Conservation (phyloP, 148 eudicot species). For the Talinum fruticosum region DNA sequence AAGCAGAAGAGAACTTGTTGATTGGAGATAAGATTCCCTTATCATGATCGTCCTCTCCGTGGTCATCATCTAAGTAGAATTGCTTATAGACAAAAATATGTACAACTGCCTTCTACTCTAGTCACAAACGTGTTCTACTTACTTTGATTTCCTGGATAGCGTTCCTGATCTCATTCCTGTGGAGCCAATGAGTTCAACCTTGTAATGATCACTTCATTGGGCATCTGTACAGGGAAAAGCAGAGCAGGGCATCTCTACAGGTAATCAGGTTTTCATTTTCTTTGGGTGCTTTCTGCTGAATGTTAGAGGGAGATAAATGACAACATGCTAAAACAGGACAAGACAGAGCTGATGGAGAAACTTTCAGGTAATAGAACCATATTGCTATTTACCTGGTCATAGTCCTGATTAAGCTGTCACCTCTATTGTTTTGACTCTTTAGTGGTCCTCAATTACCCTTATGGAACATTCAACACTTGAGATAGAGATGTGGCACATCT, state of each 20-base stretch:
- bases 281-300: background rate
- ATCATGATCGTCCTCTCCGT: slow-evolving; percentile 19
- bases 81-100: slow-evolving; percentile 15
- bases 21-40: slow-evolving; percentile 22
- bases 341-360: background rate
- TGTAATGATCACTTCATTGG: slow-evolving; percentile 12
- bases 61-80: background rate
- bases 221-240: background rate
- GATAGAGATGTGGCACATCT: background rate
- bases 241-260: background rate
- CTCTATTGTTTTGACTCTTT: background rate
- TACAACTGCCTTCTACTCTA: background rate
- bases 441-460: background rate
- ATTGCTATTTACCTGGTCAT: background rate
- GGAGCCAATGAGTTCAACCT: background rate
- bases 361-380: background rate
- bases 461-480: background rate
- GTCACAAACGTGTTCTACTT: slow-evolving; percentile 20
- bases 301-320: slow-evolving; percentile 5
- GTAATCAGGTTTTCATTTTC: slow-evolving; percentile 1
- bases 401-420: background rate
- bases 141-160: slow-evolving; percentile 15
- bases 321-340: background rate
- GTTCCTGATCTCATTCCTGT: slow-evolving; percentile 14
- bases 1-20: background rate